Evolutionary conservation across 257 asterid species (phyloP).

Genomic region (Gardenia jasminoides): DNA sequence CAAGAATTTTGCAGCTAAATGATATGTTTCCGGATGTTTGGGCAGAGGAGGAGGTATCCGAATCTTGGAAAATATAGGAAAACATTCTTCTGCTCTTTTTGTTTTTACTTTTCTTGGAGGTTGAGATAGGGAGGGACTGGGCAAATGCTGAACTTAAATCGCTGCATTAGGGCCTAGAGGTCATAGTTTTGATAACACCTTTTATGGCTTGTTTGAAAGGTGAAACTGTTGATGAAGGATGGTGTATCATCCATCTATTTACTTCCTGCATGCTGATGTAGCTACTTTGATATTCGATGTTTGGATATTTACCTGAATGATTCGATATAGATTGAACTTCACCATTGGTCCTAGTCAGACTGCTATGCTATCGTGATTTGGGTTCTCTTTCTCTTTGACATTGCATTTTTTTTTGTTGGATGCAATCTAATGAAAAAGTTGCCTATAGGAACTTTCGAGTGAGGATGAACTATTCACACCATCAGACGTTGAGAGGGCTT

Average conservation of each 20-base stretch:
- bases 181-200: not conserved
- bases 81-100: not conserved
- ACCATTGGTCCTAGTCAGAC: not conserved
- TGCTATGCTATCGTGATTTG: not conserved
- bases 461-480: slow-evolving; percentile 50
- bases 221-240: not conserved
- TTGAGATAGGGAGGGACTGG: not conserved
- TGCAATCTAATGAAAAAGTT: not conserved
- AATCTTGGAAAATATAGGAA: too few species aligned
- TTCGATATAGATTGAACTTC: not conserved
- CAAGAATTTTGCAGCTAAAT: too few species aligned
- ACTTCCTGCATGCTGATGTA: not conserved
- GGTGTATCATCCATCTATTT: not conserved
- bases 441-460: slow-evolving; percentile 54
- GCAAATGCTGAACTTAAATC: not conserved
- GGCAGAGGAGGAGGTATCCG: not conserved
- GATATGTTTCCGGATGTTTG: too few species aligned
- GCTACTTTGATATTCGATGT: not conserved
- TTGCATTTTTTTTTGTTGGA: not conserved
- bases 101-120: not conserved
- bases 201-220: not conserved
- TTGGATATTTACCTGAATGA: not conserved
- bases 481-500: slow-evolving; percentile 83
- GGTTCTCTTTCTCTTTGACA: not conserved
- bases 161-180: not conserved